These are phyloP conservation scores for Pyrus bretschneideri DNA, from an alignment of 306 rosid species.

Conservation along the genomic window DNA sequence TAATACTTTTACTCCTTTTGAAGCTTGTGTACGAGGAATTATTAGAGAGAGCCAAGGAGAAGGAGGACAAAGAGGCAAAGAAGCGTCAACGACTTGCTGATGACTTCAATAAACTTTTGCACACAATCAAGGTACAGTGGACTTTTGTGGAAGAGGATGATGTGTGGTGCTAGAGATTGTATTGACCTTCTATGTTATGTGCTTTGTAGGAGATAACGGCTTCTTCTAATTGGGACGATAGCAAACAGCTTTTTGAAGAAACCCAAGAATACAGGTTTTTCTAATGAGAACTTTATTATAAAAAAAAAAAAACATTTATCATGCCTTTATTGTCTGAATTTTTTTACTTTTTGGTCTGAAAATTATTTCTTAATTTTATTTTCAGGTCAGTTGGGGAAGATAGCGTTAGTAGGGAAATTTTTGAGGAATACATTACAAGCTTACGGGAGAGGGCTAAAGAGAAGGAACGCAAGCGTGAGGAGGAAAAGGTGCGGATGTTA, in stretches of 20 bases:
- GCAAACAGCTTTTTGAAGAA: constrained; percentile 78
- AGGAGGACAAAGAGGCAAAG: constrained; percentile 98
- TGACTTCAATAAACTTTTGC: constrained; percentile 68
- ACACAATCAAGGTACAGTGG: constrained; percentile 58
- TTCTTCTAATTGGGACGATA: constrained; percentile 84
- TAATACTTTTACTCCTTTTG: constrained; percentile 18
- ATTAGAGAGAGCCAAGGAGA: constrained; percentile 80
- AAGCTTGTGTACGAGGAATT: constrained; percentile 83
- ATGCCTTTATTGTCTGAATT: not conserved
- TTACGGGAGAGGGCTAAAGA: constrained; percentile 85
- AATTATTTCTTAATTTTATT: constrained; percentile 8
- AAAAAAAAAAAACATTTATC: not conserved
- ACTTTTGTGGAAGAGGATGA: not conserved
- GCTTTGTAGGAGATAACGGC: constrained; percentile 61
- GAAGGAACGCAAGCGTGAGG: constrained; percentile 96
- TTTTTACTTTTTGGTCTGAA: not conserved
- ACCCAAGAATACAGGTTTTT: constrained; percentile 81
- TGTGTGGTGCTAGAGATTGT: not conserved
- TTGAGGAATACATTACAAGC: constrained; percentile 63
- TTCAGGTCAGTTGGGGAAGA: constrained; percentile 78
- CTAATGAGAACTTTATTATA: not conserved
- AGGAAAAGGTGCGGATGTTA: constrained; percentile 52
- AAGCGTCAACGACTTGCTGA: constrained; percentile 93
- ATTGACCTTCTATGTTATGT: constrained; percentile 13
- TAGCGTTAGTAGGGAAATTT: constrained; percentile 52